A percentile compares a stretch with the other conserved stretches of the same genome.
Conservation (phyloP, 2,329 filamentous ascomycete genomes). For the Penicillium sp. region DNA sequence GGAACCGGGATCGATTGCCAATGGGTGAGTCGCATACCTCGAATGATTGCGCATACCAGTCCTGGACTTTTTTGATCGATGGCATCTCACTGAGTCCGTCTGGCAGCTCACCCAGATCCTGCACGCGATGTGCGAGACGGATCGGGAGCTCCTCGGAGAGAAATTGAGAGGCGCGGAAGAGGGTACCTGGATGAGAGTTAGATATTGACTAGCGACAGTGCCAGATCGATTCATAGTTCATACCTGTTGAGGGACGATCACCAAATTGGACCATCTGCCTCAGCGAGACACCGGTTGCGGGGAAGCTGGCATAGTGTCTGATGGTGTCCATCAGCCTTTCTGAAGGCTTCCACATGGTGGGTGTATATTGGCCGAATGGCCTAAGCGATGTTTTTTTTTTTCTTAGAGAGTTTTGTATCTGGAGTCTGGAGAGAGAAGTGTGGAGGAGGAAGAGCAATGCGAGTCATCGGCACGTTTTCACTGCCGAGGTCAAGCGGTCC, state of each 20-base stretch:
- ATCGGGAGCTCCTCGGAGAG: conserved; percentile 97
- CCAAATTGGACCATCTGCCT: conserved; percentile 99
- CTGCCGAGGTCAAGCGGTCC: conserved; percentile 30
- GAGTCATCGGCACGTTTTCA: conserved; percentile 17
- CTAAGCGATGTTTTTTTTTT: neutral
- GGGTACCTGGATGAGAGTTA: conserved; percentile 62
- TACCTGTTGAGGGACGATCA: conserved; percentile 86
- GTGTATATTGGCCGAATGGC: conserved; percentile 29
- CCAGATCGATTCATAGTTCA: conserved; percentile 37
- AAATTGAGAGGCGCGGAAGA: conserved; percentile 97
- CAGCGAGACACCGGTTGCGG: conserved; percentile 91
- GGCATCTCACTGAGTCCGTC: conserved; percentile 98
- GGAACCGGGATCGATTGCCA: neutral
- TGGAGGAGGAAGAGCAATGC: conserved; percentile 4
- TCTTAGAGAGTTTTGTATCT: conserved; percentile 1
- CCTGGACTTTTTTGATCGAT: conserved; percentile 88
- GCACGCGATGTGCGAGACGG: conserved; percentile 89
- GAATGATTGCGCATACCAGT: conserved; percentile 99
- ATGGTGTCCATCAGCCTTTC: conserved; percentile 94
- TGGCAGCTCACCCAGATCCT: conserved; percentile 86
- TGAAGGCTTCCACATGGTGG: conserved; percentile 84
- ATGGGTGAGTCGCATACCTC: conserved; percentile 62
- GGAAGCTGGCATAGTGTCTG: conserved; percentile 94
- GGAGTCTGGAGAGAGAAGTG: conserved; percentile 1
- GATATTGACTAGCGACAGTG: neutral